Base-by-base conservation (phyloP, 192 early-diverging fungal species). In the Pilobolus umbonatus region DNA sequence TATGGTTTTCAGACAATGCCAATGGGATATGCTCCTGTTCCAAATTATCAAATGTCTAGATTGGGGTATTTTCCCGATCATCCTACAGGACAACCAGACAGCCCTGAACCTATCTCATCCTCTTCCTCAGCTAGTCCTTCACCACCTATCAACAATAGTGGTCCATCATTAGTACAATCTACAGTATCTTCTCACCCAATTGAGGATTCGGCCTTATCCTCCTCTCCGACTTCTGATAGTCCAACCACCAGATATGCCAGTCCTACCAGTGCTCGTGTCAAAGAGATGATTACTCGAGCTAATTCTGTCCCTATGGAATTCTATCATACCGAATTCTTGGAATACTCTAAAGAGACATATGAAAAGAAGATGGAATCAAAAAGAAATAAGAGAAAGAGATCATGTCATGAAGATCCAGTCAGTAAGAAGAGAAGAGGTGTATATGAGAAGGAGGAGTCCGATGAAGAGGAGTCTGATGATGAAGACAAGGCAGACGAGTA, bases 341-440 rank as follows among this genome's bases (percentile, higher is more conserved):
- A 59, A 34, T 59, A 59, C 26, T 59, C 57, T n/a, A 59, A 59
- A 36, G 57, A 59, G 19, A 59, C 57, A 3, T 59, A 59, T 17
- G 57, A 59, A 43, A 53, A 53, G 21, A 67, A 65, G 51, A 72
- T 55, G 43, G 60, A 67, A 36, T 61, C 65, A 46, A 62, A 61
- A n/a, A 60, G 63, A 4, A 46, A 60, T 15, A 73, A 64, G 43
- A 50, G 71, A 31, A 65, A 65, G 46, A 52, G 71, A 49, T 34
- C 51, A 38, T 14, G 31, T 12, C 39, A 32, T 31, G 29, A 62
- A 55, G 35, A 50, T 48, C 9, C 22, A 60, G 25, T 22, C 6
- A 28, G 31, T 35, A 39, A 38, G 28, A 51, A 25, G 25, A 12
- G 21, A 21, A 28, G 46, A 32, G 15, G 46, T 10, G 28, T 29